Evolutionary conservation across 805 yeast species (phyloP), one percentile per base, ranked within the genome.

Genomic region (Candida oleophila): DNA sequence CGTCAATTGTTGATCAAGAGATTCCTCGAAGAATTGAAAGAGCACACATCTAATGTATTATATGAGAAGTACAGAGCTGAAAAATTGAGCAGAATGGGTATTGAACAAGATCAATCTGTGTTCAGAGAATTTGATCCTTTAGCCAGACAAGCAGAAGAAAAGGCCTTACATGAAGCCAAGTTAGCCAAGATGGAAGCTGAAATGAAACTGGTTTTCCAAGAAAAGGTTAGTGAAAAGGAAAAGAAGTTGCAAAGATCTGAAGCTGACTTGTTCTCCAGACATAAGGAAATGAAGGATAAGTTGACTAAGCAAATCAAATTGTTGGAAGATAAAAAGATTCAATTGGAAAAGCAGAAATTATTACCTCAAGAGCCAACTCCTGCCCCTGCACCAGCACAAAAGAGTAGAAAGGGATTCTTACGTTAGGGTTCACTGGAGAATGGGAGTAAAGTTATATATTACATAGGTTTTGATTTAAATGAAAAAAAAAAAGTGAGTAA

Each of bases 211-310:
- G 96, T 94, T 46, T 94, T 94, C 82, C 96, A 91, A 72, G 94
- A 88, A 62, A 94, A 94, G 74, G 99, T 94, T 28, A 75, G 86
- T 49, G 97, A 91, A 71, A 95, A 94, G 82, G 99, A 94, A 70
- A 89, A 90, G 79, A 92, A 92, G 74, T 80, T 94, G 63, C 96
- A 91, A 73, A 88, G 89, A 71, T 89, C 96, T 41, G 99, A 94
- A 74, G 94, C 96, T 48, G 99, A 94, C 69, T 80, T 94, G 62
- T 92, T 92, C 66, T 81, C 94, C 36, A 85, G 95, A 68, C 99
- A 94, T 70, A 89, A 89, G 69, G 98, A 94, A 68, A 91, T 92
- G 92, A 92, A 92, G 71, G 97, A 92, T 62, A 89, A 89, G 70
- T 79, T 94, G 65, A 76, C 86, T 54, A 87, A 87, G 66, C 97